Base-by-base conservation (phyloP, 768 basidiomycete species). In the Leucocoprinus sp. region DNA sequence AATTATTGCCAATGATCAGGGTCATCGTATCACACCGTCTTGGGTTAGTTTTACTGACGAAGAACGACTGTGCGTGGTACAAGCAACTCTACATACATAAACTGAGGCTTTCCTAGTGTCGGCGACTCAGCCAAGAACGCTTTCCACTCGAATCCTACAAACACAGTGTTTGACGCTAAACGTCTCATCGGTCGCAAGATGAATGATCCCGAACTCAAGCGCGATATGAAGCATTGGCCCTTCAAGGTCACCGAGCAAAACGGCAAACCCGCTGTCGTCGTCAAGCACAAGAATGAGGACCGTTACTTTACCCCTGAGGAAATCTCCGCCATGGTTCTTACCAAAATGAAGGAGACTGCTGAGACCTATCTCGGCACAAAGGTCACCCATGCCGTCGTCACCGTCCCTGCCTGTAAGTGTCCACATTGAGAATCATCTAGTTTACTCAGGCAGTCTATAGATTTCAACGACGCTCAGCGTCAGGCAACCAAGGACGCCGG, bases 341-440 rank as follows among this genome's bases (percentile, higher is more conserved):
- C 65, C 50, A 98, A 97, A 76, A 97, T 98, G 95, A 97, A 96
- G 77, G 95, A 98, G 73, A 98, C 92, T 21, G 95, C 95, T 47
- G 95, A 97, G 75, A 87, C 93, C 14, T 97, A 95, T 69, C 86
- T 98, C 49, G 93, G 93, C 57, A 78, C 91, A 59, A 86, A 89
- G 65, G 93, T 98, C 62, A 92, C 92, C 50, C 90, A 98, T 64
- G 93, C 95, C 49, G 93, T 98, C 40, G 90, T 98, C 62, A 97
- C 95, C 39, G 95, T 98, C 63, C 95, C 95, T 37, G 93, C 93
- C 45, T 96, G 84, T 86, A 50, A 52, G 82, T 66, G 0, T n/a
- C 4, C 26, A 22, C 17, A 37, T 18, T 9, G 2, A 4, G 22
- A 28, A 35, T 19, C 11, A 37, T 26, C 52, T 17, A 43, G 8